Conservation (phyloP, 2,329 filamentous ascomycete species). For the Aotearoamyces nothofagi region DNA sequence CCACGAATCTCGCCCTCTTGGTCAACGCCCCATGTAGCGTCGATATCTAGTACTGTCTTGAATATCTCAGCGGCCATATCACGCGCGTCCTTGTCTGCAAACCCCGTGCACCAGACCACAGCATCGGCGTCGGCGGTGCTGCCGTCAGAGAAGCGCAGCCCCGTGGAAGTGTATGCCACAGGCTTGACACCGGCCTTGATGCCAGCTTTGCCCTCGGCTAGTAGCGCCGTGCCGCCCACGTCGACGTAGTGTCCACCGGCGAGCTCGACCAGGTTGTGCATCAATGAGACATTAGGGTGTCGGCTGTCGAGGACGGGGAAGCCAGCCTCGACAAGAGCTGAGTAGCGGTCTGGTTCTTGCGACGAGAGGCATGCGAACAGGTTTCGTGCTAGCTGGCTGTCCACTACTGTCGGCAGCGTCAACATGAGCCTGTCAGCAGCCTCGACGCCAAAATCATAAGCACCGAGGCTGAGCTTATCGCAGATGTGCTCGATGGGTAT, state of each 20-base stretch:
- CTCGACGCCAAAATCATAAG: slow-evolving; percentile 16
- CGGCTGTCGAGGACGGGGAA: slow-evolving; percentile 23
- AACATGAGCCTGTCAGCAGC: slow-evolving; percentile 12
- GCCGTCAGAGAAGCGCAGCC: slow-evolving; percentile 21
- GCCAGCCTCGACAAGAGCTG: slow-evolving; percentile 17
- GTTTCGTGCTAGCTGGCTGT: slow-evolving; percentile 8
- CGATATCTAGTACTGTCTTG: slow-evolving; percentile 12
- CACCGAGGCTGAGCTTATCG: slow-evolving; percentile 15
- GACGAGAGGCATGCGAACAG: slow-evolving; percentile 14
- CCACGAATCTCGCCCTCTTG: slow-evolving; percentile 26
- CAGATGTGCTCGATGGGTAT: slow-evolving; percentile 19
- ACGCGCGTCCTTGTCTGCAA: slow-evolving; percentile 18
- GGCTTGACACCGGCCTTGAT: slow-evolving; percentile 19
- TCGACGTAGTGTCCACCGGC: slow-evolving; percentile 27
- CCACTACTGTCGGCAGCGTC: slow-evolving; percentile 11
- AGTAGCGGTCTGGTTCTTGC: slow-evolving; percentile 21
- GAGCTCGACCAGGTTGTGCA: slow-evolving; percentile 21
- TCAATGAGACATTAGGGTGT: slow-evolving; percentile 13
- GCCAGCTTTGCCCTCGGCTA: slow-evolving; percentile 18
- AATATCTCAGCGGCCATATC: slow-evolving; percentile 16
- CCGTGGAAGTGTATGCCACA: slow-evolving; percentile 17
- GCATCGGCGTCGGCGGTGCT: slow-evolving; percentile 21
- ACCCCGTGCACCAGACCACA: slow-evolving; percentile 27
- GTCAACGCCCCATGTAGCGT: slow-evolving; percentile 26
- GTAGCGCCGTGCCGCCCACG: slow-evolving; percentile 19